phyloP scores from a whole-genome alignment of 2,329 filamentous ascomycete genomes.

The Chrysoporthe austroafricana region DNA sequence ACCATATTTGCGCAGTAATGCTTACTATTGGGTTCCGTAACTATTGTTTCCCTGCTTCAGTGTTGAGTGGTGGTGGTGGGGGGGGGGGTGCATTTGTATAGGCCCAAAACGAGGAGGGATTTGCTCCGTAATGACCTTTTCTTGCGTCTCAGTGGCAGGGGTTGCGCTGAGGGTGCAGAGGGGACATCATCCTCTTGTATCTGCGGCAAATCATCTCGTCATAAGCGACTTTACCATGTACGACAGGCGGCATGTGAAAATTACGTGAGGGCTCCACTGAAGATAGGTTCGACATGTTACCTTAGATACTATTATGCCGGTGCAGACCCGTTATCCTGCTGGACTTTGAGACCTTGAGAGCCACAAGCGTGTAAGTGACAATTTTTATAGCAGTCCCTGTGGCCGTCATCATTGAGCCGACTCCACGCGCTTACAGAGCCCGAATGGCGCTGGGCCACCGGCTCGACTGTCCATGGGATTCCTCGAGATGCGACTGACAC shows the following conservation, averaged over 20 bases:
- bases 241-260: not conserved
- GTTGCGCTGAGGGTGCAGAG: not conserved
- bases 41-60: not conserved
- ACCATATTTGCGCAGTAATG: not conserved
- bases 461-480: not conserved
- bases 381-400: not conserved
- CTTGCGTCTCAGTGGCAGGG: not conserved
- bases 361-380: no score
- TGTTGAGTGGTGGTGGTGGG: constrained; percentile 4
- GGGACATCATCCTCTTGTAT: not conserved
- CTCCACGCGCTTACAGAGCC: not conserved
- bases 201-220: not conserved
- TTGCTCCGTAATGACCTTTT: not conserved
- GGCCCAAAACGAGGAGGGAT: not conserved
- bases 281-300: not conserved
- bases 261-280: not conserved
- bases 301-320: not conserved
- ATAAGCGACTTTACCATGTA: not conserved
- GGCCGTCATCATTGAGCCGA: no score
- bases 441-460: not conserved
- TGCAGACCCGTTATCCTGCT: not conserved
- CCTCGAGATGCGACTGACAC: not conserved
- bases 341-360: not conserved
- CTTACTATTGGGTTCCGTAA: not conserved
- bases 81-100: constrained; percentile 13